These are phyloP conservation scores for Spergularia bocconei DNA, from an alignment of 148 eudicot species.

Conservation along the genomic window DNA sequence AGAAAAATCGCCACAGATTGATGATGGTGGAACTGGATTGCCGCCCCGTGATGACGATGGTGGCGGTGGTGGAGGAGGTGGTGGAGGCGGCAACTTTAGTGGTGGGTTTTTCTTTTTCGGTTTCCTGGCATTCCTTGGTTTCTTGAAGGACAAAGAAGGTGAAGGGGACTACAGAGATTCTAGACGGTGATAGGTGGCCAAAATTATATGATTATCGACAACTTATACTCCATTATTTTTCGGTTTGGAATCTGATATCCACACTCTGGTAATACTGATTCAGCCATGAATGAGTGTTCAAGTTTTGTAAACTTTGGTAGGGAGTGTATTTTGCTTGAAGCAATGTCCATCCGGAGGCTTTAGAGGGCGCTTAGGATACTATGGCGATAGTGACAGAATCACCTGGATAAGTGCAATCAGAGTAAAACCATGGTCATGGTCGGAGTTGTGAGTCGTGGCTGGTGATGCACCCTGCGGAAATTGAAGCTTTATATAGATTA, in stretches of 20 bases:
- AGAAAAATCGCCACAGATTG: slow-evolving; percentile 37
- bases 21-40: slow-evolving; percentile 39
- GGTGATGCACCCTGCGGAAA: too few species aligned
- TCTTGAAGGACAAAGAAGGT: slow-evolving; percentile 35
- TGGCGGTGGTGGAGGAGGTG: slow-evolving; percentile 39
- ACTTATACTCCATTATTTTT: background rate
- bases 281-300: too few species aligned
- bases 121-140: slow-evolving; percentile 30
- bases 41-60: slow-evolving; percentile 40
- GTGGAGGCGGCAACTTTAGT: slow-evolving; percentile 34
- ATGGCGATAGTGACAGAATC: too few species aligned
- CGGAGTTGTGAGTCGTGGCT: too few species aligned
- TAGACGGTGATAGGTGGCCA: background rate
- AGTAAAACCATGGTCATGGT: too few species aligned
- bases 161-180: slow-evolving; percentile 25
- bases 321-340: too few species aligned
- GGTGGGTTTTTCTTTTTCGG: slow-evolving; percentile 32
- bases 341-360: too few species aligned
- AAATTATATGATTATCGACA: background rate
- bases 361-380: too few species aligned
- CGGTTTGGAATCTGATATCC: background rate
- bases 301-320: too few species aligned
- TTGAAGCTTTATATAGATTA: too few species aligned
- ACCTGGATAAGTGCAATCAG: too few species aligned
- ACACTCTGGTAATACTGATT: background rate